Conservation (phyloP, 371 early-diverging fungal species). For the Mucor saturninus region DNA sequence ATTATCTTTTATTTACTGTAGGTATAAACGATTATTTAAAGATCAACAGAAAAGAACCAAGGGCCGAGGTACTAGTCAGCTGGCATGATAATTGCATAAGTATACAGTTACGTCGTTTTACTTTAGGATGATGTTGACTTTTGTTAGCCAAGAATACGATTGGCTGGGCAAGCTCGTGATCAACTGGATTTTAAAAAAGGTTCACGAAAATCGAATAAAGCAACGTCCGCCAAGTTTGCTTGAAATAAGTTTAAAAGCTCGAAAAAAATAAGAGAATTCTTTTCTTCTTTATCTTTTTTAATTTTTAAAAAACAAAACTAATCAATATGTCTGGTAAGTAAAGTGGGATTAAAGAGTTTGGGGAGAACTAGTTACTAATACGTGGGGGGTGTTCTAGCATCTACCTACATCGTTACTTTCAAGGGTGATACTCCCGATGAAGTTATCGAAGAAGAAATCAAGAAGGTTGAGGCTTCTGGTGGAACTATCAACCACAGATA, state of each 20-base stretch:
- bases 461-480: slow-evolving; percentile 45
- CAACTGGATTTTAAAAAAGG: not conserved
- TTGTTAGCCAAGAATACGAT: not conserved
- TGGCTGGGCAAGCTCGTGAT: slow-evolving; percentile 3
- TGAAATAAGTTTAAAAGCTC: slow-evolving; percentile 8
- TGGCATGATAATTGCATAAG: not conserved
- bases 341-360: not conserved
- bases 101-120: slow-evolving; percentile 5
- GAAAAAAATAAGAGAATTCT: not conserved
- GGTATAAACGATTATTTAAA: too few relatives aligned
- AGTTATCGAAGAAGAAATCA: slow-evolving; percentile 45
- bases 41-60: too few relatives aligned
- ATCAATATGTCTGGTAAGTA: slow-evolving; percentile 11
- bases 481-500: slow-evolving; percentile 43
- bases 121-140: slow-evolving; percentile 1
- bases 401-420: slow-evolving; percentile 52
- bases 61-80: not conserved
- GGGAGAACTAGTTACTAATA: not conserved
- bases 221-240: slow-evolving; percentile 10
- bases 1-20: too few relatives aligned
- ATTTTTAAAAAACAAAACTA: not conserved
- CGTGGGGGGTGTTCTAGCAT: slow-evolving; percentile 10
- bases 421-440: slow-evolving; percentile 47
- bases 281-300: slow-evolving; percentile 9
- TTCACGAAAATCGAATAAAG: not conserved